Evolutionary conservation across 2,329 filamentous ascomycete species (phyloP).

Genomic region (Xylariaceae sp.): DNA sequence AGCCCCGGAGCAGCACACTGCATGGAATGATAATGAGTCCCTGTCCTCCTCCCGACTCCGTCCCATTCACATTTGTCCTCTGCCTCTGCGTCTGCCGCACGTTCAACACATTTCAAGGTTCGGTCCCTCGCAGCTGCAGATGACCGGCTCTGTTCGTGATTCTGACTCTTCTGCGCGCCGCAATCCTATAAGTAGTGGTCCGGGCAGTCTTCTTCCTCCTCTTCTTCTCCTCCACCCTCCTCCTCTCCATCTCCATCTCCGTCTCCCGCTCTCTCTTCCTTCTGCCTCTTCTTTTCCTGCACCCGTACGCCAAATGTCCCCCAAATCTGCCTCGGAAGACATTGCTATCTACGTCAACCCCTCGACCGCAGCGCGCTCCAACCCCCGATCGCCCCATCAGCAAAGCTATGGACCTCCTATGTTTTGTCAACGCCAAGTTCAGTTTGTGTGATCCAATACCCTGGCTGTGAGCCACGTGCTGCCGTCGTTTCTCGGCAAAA

Average conservation of each 20-base stretch:
- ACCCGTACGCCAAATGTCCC: slow-evolving; percentile 29
- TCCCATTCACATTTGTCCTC: neutral
- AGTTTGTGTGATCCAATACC: slow-evolving; percentile 32
- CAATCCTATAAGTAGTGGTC: neutral
- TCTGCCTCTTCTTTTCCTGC: neutral
- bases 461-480: slow-evolving; percentile 29
- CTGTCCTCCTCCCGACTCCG: neutral
- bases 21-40: no score
- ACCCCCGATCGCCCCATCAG: slow-evolving; percentile 19
- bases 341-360: slow-evolving; percentile 25
- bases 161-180: slow-evolving; percentile 9
- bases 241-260: slow-evolving; percentile 6
- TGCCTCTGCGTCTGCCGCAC: neutral
- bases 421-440: slow-evolving; percentile 23
- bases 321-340: slow-evolving; percentile 23
- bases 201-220: slow-evolving; percentile 7
- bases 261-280: neutral
- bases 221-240: neutral
- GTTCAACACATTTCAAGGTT: slow-evolving; percentile 4
- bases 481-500: slow-evolving; percentile 17
- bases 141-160: slow-evolving; percentile 15
- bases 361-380: slow-evolving; percentile 22
- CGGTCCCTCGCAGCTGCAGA: slow-evolving; percentile 14
- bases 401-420: slow-evolving; percentile 33
- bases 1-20: no score